phyloP scores from a whole-genome alignment of 2,329 filamentous ascomycete genomes.

The Verticillium nubilum region DNA sequence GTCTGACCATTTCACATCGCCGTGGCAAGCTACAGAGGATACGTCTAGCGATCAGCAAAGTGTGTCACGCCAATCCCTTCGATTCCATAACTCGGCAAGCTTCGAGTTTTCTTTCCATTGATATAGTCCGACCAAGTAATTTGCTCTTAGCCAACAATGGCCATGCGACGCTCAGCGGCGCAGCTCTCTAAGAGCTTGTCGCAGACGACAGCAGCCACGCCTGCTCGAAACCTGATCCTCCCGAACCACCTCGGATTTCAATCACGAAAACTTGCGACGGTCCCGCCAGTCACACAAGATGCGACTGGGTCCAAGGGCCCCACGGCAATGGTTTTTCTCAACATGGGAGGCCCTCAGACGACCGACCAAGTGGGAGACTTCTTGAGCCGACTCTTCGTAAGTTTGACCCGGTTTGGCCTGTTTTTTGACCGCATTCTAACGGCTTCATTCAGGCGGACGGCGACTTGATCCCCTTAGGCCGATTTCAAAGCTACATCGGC shows the following conservation, averaged over 20 bases:
- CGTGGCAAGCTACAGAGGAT: not conserved
- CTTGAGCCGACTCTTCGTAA: conserved; percentile 84
- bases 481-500: conserved; percentile 84
- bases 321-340: conserved; percentile 97
- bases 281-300: conserved; percentile 77
- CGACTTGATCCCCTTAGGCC: conserved; percentile 92
- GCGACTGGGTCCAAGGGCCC: conserved; percentile 66
- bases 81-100: not conserved
- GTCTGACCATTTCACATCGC: not conserved
- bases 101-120: not conserved
- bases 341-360: conserved; percentile 95
- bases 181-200: conserved; percentile 27
- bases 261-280: conserved; percentile 52
- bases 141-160: conserved; percentile 22
- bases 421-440: not conserved
- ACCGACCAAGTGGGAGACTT: conserved; percentile 86
- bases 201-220: conserved; percentile 6
- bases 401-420: conserved; percentile 23
- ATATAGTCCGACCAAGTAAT: not conserved
- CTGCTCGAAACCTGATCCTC: conserved; percentile 15
- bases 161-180: conserved; percentile 30
- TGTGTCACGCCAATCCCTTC: not conserved
- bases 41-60: not conserved
- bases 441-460: conserved; percentile 65
- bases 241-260: conserved; percentile 27